Evolutionary conservation across 192 early-diverging fungal species (phyloP).

Genomic region (Chytriomyces confervae): DNA sequence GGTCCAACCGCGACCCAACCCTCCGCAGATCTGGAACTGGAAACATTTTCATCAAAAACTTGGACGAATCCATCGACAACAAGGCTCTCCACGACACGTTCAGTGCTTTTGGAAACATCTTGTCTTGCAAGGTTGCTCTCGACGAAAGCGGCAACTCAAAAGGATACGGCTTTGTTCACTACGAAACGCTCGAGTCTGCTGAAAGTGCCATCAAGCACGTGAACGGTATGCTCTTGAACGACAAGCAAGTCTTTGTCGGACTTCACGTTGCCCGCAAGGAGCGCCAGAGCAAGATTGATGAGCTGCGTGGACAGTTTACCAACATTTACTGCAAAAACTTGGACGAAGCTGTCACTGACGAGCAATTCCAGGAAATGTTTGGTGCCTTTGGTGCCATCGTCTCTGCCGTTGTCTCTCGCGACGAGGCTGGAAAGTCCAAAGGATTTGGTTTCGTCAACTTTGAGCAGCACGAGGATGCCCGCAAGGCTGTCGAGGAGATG

Average conservation of each 20-base stretch:
- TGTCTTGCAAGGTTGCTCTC: slow-evolving; percentile 96
- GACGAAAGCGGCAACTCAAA: slow-evolving; percentile 71
- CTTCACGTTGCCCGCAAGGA: slow-evolving; percentile 92
- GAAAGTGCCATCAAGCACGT: slow-evolving; percentile 95
- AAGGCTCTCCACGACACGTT: slow-evolving; percentile 99
- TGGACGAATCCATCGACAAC: slow-evolving; percentile 96
- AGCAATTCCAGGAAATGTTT: slow-evolving; percentile 81
- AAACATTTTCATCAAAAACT: slow-evolving; percentile 99
- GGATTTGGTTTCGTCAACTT: slow-evolving; percentile 99
- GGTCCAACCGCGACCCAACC: slow-evolving; percentile 98
- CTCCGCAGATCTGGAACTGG: slow-evolving; percentile 88
- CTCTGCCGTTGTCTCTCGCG: slow-evolving; percentile 75
- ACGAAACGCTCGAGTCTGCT: slow-evolving; percentile 92
- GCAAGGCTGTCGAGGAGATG: slow-evolving; percentile 86
- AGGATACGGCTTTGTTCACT: slow-evolving; percentile 99
- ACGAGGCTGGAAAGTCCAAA: slow-evolving; percentile 84
- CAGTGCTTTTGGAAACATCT: slow-evolving; percentile 93
- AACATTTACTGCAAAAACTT: slow-evolving; percentile 99
- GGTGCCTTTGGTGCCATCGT: slow-evolving; percentile 79
- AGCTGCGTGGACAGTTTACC: slow-evolving; percentile 90
- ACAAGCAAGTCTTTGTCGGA: slow-evolving; percentile 96
- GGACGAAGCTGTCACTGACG: slow-evolving; percentile 77
- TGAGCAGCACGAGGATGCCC: slow-evolving; percentile 86
- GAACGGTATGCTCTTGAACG: slow-evolving; percentile 99
- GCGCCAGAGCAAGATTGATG: slow-evolving; percentile 87